These are phyloP conservation scores for Aspergillus thermomutatus DNA, from an alignment of 2,329 filamentous ascomycete species.

Conservation along the genomic window DNA sequence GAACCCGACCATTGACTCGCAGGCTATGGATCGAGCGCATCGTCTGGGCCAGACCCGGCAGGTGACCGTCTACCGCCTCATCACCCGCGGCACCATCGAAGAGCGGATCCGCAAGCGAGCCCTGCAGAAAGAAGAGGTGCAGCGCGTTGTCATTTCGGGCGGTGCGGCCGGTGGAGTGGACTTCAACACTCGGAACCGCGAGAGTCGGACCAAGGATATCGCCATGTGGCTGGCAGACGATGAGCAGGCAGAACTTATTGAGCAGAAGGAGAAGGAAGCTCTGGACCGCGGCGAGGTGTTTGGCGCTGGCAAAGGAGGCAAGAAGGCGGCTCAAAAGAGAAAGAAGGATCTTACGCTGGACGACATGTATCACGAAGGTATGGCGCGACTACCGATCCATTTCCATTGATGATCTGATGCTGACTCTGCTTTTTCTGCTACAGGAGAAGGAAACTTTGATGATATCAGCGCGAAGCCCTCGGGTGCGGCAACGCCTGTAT, in stretches of 20 bases:
- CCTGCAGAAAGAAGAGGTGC: slow-evolving; percentile 96
- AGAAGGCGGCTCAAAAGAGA: slow-evolving; percentile 59
- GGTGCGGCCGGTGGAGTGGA: slow-evolving; percentile 80
- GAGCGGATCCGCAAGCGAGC: slow-evolving; percentile 97
- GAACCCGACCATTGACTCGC: slow-evolving; percentile 98
- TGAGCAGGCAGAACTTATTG: slow-evolving; percentile 90
- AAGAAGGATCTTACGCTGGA: slow-evolving; percentile 67
- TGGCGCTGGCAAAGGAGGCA: slow-evolving; percentile 57
- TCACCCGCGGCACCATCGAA: slow-evolving; percentile 94
- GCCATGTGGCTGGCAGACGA: slow-evolving; percentile 98
- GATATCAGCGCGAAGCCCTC: slow-evolving; percentile 77
- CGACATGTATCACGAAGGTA: slow-evolving; percentile 99
- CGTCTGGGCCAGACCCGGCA: slow-evolving; percentile 93
- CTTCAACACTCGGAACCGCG: slow-evolving; percentile 87
- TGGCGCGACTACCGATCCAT: slow-evolving; percentile 41
- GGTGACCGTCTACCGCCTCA: slow-evolving; percentile 95
- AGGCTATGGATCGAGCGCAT: slow-evolving; percentile 98
- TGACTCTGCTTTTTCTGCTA: slow-evolving; percentile 8
- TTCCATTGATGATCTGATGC: neutral
- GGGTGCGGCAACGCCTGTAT: slow-evolving; percentile 78
- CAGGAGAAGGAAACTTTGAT: slow-evolving; percentile 96
- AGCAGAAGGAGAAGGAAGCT: slow-evolving; percentile 85
- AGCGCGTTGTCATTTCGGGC: slow-evolving; percentile 92
- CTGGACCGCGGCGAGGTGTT: slow-evolving; percentile 65
- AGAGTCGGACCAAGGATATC: slow-evolving; percentile 96